Conservation (phyloP, 2,329 filamentous ascomycete species). For the Venturia aucupariae region DNA sequence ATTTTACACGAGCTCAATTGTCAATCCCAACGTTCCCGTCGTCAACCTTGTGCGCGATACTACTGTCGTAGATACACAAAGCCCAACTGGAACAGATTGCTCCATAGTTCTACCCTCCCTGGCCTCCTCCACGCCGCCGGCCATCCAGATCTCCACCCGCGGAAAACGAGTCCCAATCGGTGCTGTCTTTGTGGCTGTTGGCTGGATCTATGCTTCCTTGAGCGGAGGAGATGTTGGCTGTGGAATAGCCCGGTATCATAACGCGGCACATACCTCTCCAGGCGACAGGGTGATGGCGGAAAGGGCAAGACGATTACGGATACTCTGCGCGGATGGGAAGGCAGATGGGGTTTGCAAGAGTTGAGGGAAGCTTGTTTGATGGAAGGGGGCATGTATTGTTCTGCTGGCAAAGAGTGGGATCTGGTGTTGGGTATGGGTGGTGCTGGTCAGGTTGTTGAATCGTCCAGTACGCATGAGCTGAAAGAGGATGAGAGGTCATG, state of each 20-base stretch:
- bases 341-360: constrained; percentile 23
- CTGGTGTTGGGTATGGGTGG: constrained; percentile 21
- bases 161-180: neutral
- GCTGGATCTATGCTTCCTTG: neutral
- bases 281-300: constrained; percentile 17
- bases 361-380: constrained; percentile 25
- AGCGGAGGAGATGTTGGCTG: neutral
- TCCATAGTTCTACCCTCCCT: neutral
- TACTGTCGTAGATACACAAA: neutral
- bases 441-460: constrained; percentile 29
- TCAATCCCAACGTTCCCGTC: neutral
- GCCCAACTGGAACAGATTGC: neutral
- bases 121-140: neutral
- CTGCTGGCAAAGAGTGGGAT: constrained; percentile 1
- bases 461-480: constrained; percentile 18
- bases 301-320: constrained; percentile 28
- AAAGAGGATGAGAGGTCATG: constrained; percentile 25
- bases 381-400: constrained; percentile 12
- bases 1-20: neutral
- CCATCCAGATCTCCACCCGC: neutral
- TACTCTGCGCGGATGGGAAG: constrained; percentile 28
- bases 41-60: neutral
- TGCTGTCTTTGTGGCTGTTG: neutral
- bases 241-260: neutral
- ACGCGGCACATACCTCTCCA: neutral